phyloP scores from a whole-genome alignment of 768 basidiomycete species.

The Russula abietina region DNA sequence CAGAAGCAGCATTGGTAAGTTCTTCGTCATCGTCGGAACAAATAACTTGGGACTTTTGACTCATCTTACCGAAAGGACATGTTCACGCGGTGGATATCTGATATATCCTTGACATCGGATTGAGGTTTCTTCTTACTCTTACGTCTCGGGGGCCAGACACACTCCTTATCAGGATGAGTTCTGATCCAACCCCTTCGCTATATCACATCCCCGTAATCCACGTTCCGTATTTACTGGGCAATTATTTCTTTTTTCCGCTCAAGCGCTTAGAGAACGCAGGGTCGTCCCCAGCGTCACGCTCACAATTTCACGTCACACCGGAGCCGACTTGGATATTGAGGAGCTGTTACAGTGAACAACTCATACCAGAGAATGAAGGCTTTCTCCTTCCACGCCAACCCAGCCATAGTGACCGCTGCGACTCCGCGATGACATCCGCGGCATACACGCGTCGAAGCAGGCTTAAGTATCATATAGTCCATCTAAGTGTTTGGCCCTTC shows the following conservation, averaged over 20 bases:
- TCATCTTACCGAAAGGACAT: constrained; percentile 41
- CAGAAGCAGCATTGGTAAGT: constrained; percentile 74
- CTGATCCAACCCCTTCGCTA: neutral
- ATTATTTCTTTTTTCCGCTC: neutral
- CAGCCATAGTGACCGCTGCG: neutral
- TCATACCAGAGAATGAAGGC: neutral
- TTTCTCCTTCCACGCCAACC: neutral
- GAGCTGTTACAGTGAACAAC: neutral
- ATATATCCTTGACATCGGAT: constrained; percentile 41
- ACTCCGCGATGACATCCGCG: constrained; percentile 10
- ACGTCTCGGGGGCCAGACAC: neutral
- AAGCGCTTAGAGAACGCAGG: neutral
- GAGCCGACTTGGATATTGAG: neutral
- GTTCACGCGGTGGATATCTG: constrained; percentile 52
- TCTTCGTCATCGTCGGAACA: neutral
- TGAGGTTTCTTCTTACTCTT: neutral
- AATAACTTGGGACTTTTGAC: neutral
- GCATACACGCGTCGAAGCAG: constrained; percentile 2
- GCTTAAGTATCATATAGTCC: neutral
- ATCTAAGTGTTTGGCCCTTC: neutral
- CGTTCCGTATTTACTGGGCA: neutral
- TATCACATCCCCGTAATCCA: neutral
- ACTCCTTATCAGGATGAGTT: neutral
- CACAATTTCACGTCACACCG: neutral
- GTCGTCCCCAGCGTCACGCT: too few species aligned